phyloP scores from a whole-genome alignment of 169 alveolate species.

The Plasmodium vivax region DNA sequence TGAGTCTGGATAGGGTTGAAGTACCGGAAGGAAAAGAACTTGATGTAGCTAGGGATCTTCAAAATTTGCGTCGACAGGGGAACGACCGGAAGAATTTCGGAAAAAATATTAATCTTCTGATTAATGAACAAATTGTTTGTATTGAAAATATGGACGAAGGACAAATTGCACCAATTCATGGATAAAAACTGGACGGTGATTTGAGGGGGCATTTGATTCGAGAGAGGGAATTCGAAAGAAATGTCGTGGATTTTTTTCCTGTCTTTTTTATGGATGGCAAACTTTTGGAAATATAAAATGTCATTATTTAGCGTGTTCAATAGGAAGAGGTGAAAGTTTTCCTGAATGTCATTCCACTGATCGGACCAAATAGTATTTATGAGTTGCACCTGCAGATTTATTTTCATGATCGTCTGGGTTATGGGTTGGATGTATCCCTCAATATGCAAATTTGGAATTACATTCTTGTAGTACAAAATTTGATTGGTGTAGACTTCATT shows the following conservation, averaged over 20 bases:
- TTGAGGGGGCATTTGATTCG: constrained; percentile 78
- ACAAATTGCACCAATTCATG: constrained; percentile 76
- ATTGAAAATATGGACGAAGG: constrained; percentile 35
- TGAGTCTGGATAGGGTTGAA: constrained; percentile 97
- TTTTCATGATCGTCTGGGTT: constrained; percentile 68
- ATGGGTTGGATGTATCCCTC: constrained; percentile 70
- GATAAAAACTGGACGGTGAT: constrained; percentile 59
- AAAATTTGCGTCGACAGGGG: constrained; percentile 85
- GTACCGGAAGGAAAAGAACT: constrained; percentile 82
- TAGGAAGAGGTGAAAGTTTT: constrained; percentile 86
- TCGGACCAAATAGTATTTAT: constrained; percentile 64
- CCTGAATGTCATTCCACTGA: constrained; percentile 67
- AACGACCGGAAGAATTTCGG: constrained; percentile 29
- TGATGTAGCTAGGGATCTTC: constrained; percentile 83
- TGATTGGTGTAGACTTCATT: constrained; percentile 70
- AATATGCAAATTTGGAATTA: constrained; percentile 48
- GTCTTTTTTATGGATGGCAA: constrained; percentile 78
- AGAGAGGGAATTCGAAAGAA: constrained; percentile 68
- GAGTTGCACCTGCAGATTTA: constrained; percentile 46
- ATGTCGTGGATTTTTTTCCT: constrained; percentile 78
- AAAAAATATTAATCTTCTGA: constrained; percentile 44
- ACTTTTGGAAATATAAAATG: constrained; percentile 89
- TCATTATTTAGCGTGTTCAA: constrained; percentile 91
- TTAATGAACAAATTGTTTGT: constrained; percentile 67
- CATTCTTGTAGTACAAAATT: constrained; percentile 45